Evolutionary conservation across 176 grass and related monocot genomes (phyloP).

Genomic region (Eleusine coracana): DNA sequence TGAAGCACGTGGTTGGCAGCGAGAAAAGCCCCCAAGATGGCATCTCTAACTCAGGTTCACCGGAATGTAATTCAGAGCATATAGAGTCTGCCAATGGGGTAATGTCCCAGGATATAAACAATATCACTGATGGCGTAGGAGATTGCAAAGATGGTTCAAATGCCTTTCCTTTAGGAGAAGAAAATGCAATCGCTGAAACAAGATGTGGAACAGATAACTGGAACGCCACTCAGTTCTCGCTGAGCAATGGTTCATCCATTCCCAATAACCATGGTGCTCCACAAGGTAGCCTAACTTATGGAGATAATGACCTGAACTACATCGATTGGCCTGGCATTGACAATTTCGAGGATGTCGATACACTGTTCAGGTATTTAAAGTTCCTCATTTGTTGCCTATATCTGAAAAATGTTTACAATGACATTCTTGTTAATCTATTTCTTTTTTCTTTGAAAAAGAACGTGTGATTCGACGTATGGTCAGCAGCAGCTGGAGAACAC

Average conservation of each 20-base stretch:
- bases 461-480: conserved; percentile 71
- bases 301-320: conserved; percentile 77
- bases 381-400: neutral
- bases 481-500: conserved; percentile 57
- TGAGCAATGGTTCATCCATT: conserved; percentile 48
- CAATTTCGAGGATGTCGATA: conserved; percentile 89
- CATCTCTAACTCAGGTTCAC: conserved; percentile 34
- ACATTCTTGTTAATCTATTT: neutral
- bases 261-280: conserved; percentile 42
- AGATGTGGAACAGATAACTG: conserved; percentile 53
- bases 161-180: conserved; percentile 31
- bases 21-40: conserved; percentile 39
- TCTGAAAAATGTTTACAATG: neutral
- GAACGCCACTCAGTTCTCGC: conserved; percentile 45
- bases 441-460: conserved; percentile 45
- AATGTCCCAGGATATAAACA: conserved; percentile 31
- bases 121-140: conserved; percentile 25
- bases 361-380: conserved; percentile 83
- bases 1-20: conserved; percentile 39
- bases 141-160: conserved; percentile 38
- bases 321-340: conserved; percentile 89
- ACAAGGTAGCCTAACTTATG: conserved; percentile 48
- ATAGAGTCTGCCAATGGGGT: conserved; percentile 32
- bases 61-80: conserved; percentile 50
- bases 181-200: conserved; percentile 32